These are phyloP conservation scores for Psidium friedrichsthalianum DNA, from an alignment of 345 rosid species.

Conservation along the genomic window DNA sequence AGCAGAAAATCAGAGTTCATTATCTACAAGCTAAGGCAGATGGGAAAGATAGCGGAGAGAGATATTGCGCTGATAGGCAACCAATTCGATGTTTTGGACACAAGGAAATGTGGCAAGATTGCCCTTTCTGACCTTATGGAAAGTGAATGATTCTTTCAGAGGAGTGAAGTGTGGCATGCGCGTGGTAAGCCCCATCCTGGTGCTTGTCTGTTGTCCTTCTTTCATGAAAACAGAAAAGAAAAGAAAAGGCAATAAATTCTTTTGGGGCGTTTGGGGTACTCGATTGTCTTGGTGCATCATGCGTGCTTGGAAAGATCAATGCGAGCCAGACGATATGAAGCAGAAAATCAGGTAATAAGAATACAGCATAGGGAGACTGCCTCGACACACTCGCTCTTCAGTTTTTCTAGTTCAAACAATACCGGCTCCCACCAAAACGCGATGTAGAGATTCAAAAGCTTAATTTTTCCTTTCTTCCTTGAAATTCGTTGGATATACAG, in stretches of 20 bases:
- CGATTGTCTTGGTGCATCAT: not conserved
- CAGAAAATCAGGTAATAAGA: not conserved
- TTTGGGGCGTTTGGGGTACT: not conserved
- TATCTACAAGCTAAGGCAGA: constrained; percentile 56
- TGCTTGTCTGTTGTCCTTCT: not conserved
- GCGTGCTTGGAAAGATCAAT: not conserved
- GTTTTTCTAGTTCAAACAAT: not conserved
- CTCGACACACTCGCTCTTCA: not conserved
- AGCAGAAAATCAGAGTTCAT: constrained; percentile 52
- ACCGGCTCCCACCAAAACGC: not conserved
- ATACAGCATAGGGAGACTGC: not conserved
- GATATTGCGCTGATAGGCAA: constrained; percentile 37
- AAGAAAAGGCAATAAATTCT: not conserved
- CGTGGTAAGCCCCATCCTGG: not conserved
- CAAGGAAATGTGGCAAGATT: constrained; percentile 31
- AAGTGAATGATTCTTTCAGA: constrained; percentile 1
- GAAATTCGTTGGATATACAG: not conserved
- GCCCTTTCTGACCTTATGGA: constrained; percentile 33
- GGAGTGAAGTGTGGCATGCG: not conserved
- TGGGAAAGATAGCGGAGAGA: constrained; percentile 50
- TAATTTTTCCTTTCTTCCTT: not conserved
- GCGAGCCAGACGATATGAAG: not conserved
- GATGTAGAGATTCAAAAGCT: not conserved
- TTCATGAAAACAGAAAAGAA: not conserved
- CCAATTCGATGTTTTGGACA: constrained; percentile 33